Conservation (phyloP, 805 yeast species). For the Ogataea naganishii region DNA sequence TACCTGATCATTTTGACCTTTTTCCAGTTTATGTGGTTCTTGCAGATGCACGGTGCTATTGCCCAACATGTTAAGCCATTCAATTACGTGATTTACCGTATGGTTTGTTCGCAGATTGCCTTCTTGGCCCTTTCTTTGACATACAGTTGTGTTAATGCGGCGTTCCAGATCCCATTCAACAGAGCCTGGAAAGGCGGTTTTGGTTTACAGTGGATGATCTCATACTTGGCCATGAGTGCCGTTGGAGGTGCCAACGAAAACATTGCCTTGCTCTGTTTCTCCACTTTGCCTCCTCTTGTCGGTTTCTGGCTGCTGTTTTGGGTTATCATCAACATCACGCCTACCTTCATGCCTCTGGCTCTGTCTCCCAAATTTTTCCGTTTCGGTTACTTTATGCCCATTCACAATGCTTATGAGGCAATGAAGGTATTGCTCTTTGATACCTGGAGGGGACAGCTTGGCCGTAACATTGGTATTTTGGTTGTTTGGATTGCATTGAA, state of each 20-base stretch:
- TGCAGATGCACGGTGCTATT: constrained; percentile 40
- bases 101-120: constrained; percentile 38
- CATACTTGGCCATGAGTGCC: constrained; percentile 62
- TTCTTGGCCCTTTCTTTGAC: constrained; percentile 52
- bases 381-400: constrained; percentile 63
- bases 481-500: constrained; percentile 53
- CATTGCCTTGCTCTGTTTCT: constrained; percentile 40
- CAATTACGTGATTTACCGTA: constrained; percentile 45
- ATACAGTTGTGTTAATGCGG: constrained; percentile 52
- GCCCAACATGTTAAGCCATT: constrained; percentile 32
- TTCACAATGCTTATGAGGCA: constrained; percentile 56
- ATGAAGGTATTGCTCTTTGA: constrained; percentile 51
- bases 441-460: constrained; percentile 49
- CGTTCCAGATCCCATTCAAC: constrained; percentile 56
- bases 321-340: constrained; percentile 61
- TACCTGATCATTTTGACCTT: constrained; percentile 65
- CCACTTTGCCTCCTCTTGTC: constrained; percentile 50
- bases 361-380: constrained; percentile 48
- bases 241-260: constrained; percentile 73
- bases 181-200: constrained; percentile 56
- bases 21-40: constrained; percentile 58
- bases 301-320: constrained; percentile 69
- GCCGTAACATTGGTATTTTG: constrained; percentile 52
- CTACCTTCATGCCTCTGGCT: constrained; percentile 60
- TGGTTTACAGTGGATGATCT: constrained; percentile 64